A percentile compares a stretch with the other conserved stretches of the same genome.
phyloP scores from a whole-genome alignment of 345 rosid species.

The Jatropha curcas region DNA sequence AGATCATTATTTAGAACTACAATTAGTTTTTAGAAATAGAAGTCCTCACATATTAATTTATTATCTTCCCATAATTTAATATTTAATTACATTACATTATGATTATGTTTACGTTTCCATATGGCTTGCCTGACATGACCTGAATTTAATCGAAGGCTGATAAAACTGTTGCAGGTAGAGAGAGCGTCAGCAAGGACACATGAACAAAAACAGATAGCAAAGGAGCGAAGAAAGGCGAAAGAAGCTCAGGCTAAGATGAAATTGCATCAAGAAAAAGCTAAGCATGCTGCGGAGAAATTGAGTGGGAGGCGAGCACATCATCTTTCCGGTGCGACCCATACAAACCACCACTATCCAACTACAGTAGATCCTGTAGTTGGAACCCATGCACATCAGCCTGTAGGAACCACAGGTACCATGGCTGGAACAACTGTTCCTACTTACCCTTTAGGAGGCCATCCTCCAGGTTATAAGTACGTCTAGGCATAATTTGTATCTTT shows the following conservation, averaged over 20 bases:
- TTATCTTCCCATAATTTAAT: too few relatives aligned
- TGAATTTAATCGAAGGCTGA: background rate
- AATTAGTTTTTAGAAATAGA: too few relatives aligned
- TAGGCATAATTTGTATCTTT: background rate
- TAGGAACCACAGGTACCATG: conserved; percentile 27
- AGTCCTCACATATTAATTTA: too few relatives aligned
- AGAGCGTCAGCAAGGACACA: conserved; percentile 49
- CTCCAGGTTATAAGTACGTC: conserved; percentile 14
- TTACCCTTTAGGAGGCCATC: conserved; percentile 31
- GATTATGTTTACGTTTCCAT: too few relatives aligned
- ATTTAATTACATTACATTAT: too few relatives aligned
- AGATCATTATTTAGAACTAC: too few relatives aligned
- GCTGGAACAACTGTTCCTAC: conserved; percentile 26
- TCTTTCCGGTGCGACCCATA: background rate
- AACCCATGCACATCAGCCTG: conserved; percentile 22
- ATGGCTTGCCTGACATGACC: too few relatives aligned
- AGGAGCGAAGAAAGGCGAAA: conserved; percentile 55
- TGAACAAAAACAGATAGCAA: conserved; percentile 59
- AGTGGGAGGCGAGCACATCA: conserved; percentile 23
- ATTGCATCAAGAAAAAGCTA: conserved; percentile 66
- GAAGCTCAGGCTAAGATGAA: conserved; percentile 72
- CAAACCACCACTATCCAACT: conserved; percentile 7
- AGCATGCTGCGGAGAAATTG: conserved; percentile 48
- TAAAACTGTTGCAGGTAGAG: conserved; percentile 40
- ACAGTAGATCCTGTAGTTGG: background rate